Base-by-base conservation (phyloP, 805 yeast genomes). In the Grigorovia jiainica region DNA sequence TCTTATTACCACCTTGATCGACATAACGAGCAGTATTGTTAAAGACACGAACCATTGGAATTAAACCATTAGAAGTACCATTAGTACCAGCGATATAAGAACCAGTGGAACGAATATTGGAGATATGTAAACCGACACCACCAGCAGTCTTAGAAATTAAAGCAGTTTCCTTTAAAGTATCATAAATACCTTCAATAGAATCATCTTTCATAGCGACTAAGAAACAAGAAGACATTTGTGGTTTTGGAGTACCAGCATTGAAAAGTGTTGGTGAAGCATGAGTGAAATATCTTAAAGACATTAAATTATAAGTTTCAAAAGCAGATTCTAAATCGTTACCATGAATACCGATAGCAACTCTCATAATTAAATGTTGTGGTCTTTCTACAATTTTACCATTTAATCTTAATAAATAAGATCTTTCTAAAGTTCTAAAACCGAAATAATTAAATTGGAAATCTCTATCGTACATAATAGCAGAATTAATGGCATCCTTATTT, bases 1-100 rank as follows among this genome's bases (percentile, higher is more conserved):
- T 73, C 65, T 89, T 89, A 67, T 90, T 90, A 43, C 97, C 97
- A 48, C 98, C 98, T 71, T 90, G 98, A 56, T 90, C 97, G 34
- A 90, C 97, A 57, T 89, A 90, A 53, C 96, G 76, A 16, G 98
- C 97, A 20, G 97, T 87, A 65, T 87, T 83, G 69, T 90, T 90
- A 68, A 80, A 90, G 8, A 90, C 97, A 52, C 95, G 78, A 21
- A 90, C 68, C 97, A 90, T 87, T n/a, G 98, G 98, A 34, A 89
- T 81, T 38, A 90, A 66, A 31, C 98, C 98, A 53, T 80, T 86
- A 2, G 97, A 87, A 9, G 84, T 78, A 41, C 97, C 98, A 59
- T 86, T 86, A 7, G 97, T 80, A 43, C 95, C 94, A 20, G 95
- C 82, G 51, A 90, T 87, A 60, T 81, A 79, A 1, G 95, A 74